Conservation (phyloP, 805 yeast genomes). For the Metschnikowia arizonensis region DNA sequence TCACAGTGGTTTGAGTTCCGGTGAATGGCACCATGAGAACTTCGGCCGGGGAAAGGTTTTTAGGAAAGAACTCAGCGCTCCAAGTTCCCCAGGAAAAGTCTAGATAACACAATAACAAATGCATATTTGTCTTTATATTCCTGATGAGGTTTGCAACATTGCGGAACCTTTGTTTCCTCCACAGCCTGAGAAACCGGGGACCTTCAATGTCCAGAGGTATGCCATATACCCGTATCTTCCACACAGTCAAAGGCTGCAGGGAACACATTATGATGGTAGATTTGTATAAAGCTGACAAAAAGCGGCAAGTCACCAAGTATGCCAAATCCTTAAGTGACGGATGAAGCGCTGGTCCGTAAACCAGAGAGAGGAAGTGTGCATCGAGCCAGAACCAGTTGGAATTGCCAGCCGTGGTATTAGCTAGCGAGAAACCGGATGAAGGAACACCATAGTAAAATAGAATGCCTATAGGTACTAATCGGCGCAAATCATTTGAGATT, state of each 20-base stretch:
- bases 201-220: constrained; percentile 45
- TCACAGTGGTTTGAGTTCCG: constrained; percentile 3
- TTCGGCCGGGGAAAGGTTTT: background rate
- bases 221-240: constrained; percentile 43
- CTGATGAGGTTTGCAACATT: constrained; percentile 17
- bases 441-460: constrained; percentile 45
- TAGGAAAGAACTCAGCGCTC: constrained; percentile 18
- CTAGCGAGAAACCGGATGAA: constrained; percentile 27
- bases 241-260: constrained; percentile 11
- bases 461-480: constrained; percentile 47
- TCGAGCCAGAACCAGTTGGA: constrained; percentile 56
- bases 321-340: constrained; percentile 35
- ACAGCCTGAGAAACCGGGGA: constrained; percentile 26
- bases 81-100: constrained; percentile 43
- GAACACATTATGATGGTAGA: constrained; percentile 1
- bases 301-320: constrained; percentile 41
- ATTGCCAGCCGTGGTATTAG: constrained; percentile 28
- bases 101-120: constrained; percentile 32
- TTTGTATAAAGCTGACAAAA: constrained; percentile 43
- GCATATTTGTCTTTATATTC: constrained; percentile 29
- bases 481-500: constrained; percentile 38
- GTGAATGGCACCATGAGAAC: constrained; percentile 3
- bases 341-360: constrained; percentile 10
- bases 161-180: constrained; percentile 27
- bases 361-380: constrained; percentile 32